A percentile compares a stretch with the other conserved stretches of the same genome.
phyloP scores from a whole-genome alignment of 2,329 filamentous ascomycete species.

The Penicillium freii region DNA sequence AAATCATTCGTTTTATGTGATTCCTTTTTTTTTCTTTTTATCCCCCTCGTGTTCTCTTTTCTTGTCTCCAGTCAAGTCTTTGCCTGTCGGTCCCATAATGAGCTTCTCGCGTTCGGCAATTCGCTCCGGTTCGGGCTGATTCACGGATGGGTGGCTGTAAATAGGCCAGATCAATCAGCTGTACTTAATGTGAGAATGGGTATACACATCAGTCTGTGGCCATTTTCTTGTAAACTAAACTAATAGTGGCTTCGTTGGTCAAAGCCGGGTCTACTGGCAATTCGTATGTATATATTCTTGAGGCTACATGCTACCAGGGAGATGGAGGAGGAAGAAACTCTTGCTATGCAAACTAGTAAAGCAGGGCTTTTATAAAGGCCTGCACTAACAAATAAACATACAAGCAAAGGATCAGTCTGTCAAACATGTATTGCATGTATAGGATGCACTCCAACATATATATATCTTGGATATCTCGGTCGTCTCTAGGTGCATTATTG shows the following conservation, averaged over 20 bases:
- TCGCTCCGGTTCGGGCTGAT: background rate
- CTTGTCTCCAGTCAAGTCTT: slow-evolving; percentile 5
- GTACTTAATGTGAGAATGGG: slow-evolving; percentile 35
- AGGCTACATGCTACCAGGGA: too few relatives aligned
- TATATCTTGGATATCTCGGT: background rate
- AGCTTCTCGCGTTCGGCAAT: slow-evolving; percentile 2
- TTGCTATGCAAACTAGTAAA: too few relatives aligned
- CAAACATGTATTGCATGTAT: too few relatives aligned
- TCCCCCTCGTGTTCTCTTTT: slow-evolving; percentile 8
- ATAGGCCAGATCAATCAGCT: slow-evolving; percentile 22
- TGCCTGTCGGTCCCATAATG: background rate
- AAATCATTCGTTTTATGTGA: slow-evolving; percentile 16
- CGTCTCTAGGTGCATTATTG: too few relatives aligned
- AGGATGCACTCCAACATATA: too few relatives aligned
- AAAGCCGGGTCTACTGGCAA: background rate
- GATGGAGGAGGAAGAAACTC: too few relatives aligned
- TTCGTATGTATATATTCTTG: background rate
- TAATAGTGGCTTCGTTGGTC: background rate
- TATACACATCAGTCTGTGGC: slow-evolving; percentile 14
- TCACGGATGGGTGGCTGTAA: slow-evolving; percentile 17
- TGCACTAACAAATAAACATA: too few relatives aligned
- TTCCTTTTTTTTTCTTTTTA: slow-evolving; percentile 10
- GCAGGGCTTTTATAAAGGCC: too few relatives aligned
- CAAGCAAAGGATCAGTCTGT: too few relatives aligned
- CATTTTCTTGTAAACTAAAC: background rate